Evolutionary conservation across 805 yeast genomes (phyloP).

Genomic region (Saturnispora dispora): DNA sequence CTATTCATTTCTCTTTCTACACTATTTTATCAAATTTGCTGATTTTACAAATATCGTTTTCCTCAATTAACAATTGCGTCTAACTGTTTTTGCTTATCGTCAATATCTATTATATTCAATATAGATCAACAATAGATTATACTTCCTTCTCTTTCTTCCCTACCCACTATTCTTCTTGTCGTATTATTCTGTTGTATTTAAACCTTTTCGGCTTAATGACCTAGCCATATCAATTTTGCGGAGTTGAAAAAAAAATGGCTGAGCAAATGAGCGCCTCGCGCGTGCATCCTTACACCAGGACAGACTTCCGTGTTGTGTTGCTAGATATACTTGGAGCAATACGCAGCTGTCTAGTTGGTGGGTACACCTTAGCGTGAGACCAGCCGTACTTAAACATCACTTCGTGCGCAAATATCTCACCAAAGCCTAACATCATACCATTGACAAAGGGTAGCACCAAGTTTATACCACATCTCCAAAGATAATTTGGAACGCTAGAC

Average conservation of each 20-base stretch:
- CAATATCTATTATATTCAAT: too few species aligned
- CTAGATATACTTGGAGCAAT: background rate
- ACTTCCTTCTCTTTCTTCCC: background rate
- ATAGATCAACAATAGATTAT: too few species aligned
- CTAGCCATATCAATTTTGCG: background rate
- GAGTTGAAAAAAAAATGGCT: background rate
- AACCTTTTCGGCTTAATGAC: constrained; percentile 4
- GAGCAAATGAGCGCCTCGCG: constrained; percentile 2
- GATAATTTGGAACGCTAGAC: constrained; percentile 15
- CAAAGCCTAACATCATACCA: constrained; percentile 93
- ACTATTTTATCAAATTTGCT: too few species aligned
- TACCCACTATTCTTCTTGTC: background rate
- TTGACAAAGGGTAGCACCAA: constrained; percentile 79
- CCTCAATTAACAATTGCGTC: too few species aligned
- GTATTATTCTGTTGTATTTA: background rate
- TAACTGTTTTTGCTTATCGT: too few species aligned
- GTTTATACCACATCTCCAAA: constrained; percentile 56
- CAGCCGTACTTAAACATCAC: constrained; percentile 74
- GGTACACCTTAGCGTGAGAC: constrained; percentile 56
- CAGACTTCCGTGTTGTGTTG: background rate
- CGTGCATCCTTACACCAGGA: background rate
- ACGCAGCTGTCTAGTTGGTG: background rate
- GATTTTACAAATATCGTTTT: background rate
- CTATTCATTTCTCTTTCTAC: background rate
- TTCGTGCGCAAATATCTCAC: constrained; percentile 91